Evolutionary conservation across 106 monocot genomes (phyloP).

Genomic region (Cymbidium sinense): DNA sequence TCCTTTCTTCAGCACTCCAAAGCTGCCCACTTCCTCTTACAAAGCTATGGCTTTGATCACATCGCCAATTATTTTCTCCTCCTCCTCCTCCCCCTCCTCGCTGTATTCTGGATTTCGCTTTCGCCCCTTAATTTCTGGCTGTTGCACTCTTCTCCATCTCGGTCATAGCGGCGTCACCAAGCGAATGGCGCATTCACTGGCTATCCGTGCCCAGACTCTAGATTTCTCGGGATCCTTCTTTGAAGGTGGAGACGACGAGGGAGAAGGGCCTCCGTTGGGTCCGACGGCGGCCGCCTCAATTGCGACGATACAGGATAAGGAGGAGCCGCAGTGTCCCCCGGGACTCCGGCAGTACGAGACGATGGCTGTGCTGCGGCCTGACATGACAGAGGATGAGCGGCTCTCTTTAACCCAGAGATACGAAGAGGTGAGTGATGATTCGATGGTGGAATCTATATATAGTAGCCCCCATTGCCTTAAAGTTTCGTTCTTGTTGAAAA

Average conservation of each 20-base stretch:
- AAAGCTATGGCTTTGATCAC: constrained; percentile 29
- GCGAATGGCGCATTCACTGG: not conserved
- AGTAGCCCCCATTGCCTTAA: too few relatives aligned
- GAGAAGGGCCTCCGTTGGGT: constrained; percentile 2
- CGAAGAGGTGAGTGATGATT: constrained; percentile 54
- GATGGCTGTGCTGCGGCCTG: constrained; percentile 88
- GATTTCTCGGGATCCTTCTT: constrained; percentile 77
- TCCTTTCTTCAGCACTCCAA: not conserved
- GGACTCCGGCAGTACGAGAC: constrained; percentile 87
- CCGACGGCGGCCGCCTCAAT: constrained; percentile 32
- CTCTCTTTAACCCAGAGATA: constrained; percentile 70
- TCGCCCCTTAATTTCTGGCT: not conserved
- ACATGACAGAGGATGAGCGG: constrained; percentile 87
- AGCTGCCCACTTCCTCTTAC: not conserved
- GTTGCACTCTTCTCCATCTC: not conserved
- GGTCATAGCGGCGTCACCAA: not conserved
- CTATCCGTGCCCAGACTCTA: constrained; percentile 34
- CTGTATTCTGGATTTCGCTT: constrained; percentile 3
- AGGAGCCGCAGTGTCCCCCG: constrained; percentile 84
- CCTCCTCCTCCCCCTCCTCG: constrained; percentile 12
- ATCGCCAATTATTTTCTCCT: constrained; percentile 13
- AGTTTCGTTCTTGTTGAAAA: too few relatives aligned
- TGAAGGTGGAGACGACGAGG: constrained; percentile 21
- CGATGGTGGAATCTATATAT: too few relatives aligned
- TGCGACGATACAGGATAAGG: constrained; percentile 48